A percentile compares a stretch with the other conserved stretches of the same genome.
phyloP scores from a whole-genome alignment of 495 filamentous ascomycete genomes.

The Daldinia concentrica region DNA sequence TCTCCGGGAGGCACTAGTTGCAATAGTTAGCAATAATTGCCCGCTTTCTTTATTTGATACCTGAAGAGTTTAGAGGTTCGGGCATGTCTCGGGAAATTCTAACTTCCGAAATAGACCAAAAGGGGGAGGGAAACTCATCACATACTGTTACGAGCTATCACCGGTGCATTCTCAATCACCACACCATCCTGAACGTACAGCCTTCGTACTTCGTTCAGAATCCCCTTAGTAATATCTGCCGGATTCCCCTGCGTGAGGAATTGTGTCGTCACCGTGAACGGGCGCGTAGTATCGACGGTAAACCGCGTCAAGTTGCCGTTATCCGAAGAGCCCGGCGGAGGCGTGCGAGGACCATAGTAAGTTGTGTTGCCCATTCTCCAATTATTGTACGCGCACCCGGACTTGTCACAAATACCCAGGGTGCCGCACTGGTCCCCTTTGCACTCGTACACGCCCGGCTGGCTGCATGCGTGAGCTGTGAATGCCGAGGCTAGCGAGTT shows the following conservation, averaged over 20 bases:
- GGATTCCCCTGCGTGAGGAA: slow-evolving; percentile 60
- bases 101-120: background rate
- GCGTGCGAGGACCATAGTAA: slow-evolving; percentile 62
- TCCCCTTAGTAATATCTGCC: slow-evolving; percentile 46
- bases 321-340: background rate
- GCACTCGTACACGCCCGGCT: slow-evolving; percentile 61
- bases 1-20: slow-evolving; percentile 54
- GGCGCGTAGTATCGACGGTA: slow-evolving; percentile 66
- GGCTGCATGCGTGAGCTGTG: slow-evolving; percentile 72
- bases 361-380: slow-evolving; percentile 55
- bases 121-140: background rate
- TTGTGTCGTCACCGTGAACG: slow-evolving; percentile 75
- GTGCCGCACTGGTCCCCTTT: slow-evolving; percentile 62
- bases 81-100: background rate
- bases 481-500: slow-evolving; percentile 67
- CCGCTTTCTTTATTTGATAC: background rate
- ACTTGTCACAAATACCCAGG: slow-evolving; percentile 47
- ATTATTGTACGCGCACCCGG: slow-evolving; percentile 50
- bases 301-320: slow-evolving; percentile 20
- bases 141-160: slow-evolving; percentile 36
- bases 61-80: background rate
- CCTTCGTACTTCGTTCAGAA: slow-evolving; percentile 67
- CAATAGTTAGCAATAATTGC: background rate
- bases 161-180: slow-evolving; percentile 62
- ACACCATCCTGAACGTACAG: slow-evolving; percentile 71